These are phyloP conservation scores for Taphrina flavorubra DNA, from an alignment of 1,139 yeast species.

Conservation along the genomic window DNA sequence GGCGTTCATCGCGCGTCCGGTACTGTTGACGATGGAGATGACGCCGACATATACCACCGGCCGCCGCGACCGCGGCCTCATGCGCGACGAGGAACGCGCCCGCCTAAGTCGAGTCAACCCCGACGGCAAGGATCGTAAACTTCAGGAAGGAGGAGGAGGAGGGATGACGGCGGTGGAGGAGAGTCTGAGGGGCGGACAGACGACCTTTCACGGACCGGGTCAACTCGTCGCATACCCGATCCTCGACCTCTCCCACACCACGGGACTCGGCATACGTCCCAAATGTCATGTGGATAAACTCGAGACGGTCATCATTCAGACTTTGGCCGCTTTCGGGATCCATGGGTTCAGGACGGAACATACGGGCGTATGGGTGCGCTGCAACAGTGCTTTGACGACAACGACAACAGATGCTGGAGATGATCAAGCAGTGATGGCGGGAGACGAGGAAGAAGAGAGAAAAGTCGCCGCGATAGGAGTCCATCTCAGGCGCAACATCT, in stretches of 20 bases:
- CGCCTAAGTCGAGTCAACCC: slow-evolving; percentile 2
- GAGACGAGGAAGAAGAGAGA: slow-evolving; percentile 4
- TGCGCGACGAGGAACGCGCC: slow-evolving; percentile 4
- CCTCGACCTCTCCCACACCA: slow-evolving; percentile 69
- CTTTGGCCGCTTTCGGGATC: slow-evolving; percentile 59
- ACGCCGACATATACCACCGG: slow-evolving; percentile 89
- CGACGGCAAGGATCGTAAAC: too few species aligned
- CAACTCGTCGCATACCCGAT: slow-evolving; percentile 87
- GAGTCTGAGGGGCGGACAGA: slow-evolving; percentile 92
- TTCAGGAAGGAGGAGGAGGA: too few species aligned
- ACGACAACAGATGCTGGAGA: too few species aligned
- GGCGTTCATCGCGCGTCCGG: slow-evolving; percentile 56
- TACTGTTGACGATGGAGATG: slow-evolving; percentile 78
- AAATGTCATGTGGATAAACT: slow-evolving; percentile 76
- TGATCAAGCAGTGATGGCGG: not conserved
- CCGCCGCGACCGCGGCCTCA: slow-evolving; percentile 65
- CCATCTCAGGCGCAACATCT: slow-evolving; percentile 79
- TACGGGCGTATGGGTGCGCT: slow-evolving; percentile 62
- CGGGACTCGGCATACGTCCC: slow-evolving; percentile 58
- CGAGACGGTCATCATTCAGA: slow-evolving; percentile 65
- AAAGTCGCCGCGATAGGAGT: slow-evolving; percentile 92
- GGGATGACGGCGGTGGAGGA: slow-evolving; percentile 56
- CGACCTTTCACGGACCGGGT: slow-evolving; percentile 96
- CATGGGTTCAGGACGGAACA: slow-evolving; percentile 63
- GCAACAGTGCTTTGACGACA: too few species aligned